Percentiles rank a stretch among this genome's conserved stretches.
phyloP scores from a whole-genome alignment of 805 yeast species.

The Maudiozyma turicensis region DNA sequence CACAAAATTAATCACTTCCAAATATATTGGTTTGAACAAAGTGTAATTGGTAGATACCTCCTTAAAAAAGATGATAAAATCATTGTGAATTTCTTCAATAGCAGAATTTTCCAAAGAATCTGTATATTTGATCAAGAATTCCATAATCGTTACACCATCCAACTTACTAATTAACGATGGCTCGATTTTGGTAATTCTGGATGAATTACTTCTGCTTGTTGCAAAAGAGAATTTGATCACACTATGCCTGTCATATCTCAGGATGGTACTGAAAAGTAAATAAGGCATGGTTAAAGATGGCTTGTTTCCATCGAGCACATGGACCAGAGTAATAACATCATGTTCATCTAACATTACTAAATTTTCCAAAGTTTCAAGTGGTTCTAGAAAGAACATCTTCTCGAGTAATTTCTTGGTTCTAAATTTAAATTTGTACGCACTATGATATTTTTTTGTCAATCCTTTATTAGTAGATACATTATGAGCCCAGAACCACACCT shows the following conservation, averaged over 20 bases:
- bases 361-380: conserved; percentile 62
- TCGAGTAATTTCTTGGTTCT: conserved; percentile 59
- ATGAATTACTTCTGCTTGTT: conserved; percentile 3
- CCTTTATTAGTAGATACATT: conserved; percentile 6
- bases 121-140: conserved; percentile 53
- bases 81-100: conserved; percentile 67
- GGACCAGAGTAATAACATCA: conserved; percentile 32
- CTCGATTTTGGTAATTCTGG: conserved; percentile 11
- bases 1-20: conserved; percentile 44
- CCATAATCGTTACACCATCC: conserved; percentile 36
- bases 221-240: conserved; percentile 15
- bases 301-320: conserved; percentile 75
- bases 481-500: conserved; percentile 58
- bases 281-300: conserved; percentile 66
- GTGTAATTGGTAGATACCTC: conserved; percentile 42
- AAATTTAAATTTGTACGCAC: conserved; percentile 55
- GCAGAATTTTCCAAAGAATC: conserved; percentile 63
- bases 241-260: conserved; percentile 18
- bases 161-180: conserved; percentile 43
- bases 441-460: conserved; percentile 23
- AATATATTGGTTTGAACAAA: conserved; percentile 40
- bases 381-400: conserved; percentile 53
- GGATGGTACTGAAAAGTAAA: conserved; percentile 36
- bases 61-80: conserved; percentile 47
- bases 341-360: conserved; percentile 35